Percentiles rank a stretch among this genome's conserved stretches.
phyloP scores from a whole-genome alignment of 1,284 basidiomycete genomes.

The Moesziomyces parantarcticus region DNA sequence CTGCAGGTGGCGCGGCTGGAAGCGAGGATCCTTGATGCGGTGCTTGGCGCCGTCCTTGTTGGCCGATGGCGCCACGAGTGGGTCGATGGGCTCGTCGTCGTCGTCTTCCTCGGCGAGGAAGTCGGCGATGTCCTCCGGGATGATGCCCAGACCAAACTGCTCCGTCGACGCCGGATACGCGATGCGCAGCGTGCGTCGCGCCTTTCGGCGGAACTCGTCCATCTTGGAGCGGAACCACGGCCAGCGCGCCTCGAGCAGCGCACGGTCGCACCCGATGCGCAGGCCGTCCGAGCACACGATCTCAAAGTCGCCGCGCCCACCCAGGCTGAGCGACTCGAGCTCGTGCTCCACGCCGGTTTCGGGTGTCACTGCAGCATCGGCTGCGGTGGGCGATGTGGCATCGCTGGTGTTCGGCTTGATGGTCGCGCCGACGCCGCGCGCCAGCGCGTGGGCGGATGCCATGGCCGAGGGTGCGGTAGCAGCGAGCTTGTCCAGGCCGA shows the following conservation, averaged over 20 bases:
- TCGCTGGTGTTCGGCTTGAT: no score
- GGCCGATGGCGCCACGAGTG: conserved; percentile 16
- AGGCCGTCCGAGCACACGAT: conserved; percentile 89
- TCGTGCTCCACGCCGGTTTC: conserved; percentile 9
- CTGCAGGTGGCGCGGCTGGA: conserved; percentile 81
- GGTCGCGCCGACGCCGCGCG: conserved; percentile 1
- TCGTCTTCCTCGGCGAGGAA: conserved; percentile 45
- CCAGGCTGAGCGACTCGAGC: conserved; percentile 28
- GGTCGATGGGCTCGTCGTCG: conserved; percentile 35
- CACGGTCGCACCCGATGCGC: conserved; percentile 81
- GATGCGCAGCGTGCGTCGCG: conserved; percentile 38
- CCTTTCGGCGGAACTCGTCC: conserved; percentile 52
- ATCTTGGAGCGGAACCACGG: conserved; percentile 86
- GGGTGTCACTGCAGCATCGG: neutral
- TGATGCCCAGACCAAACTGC: conserved; percentile 30
- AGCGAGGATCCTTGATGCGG: conserved; percentile 74
- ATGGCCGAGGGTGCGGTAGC: conserved; percentile 42
- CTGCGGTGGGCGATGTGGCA: neutral
- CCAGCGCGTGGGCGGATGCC: conserved; percentile 24
- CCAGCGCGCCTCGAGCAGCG: conserved; percentile 86
- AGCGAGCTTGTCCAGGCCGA: conserved; percentile 57
- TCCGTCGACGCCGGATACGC: conserved; percentile 27
- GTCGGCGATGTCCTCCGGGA: conserved; percentile 45
- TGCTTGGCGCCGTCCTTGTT: conserved; percentile 22
- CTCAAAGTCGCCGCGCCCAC: conserved; percentile 78